These are phyloP conservation scores for Mycosphaerelloides madeirae DNA, from an alignment of 2,329 filamentous ascomycete species.

Conservation along the genomic window DNA sequence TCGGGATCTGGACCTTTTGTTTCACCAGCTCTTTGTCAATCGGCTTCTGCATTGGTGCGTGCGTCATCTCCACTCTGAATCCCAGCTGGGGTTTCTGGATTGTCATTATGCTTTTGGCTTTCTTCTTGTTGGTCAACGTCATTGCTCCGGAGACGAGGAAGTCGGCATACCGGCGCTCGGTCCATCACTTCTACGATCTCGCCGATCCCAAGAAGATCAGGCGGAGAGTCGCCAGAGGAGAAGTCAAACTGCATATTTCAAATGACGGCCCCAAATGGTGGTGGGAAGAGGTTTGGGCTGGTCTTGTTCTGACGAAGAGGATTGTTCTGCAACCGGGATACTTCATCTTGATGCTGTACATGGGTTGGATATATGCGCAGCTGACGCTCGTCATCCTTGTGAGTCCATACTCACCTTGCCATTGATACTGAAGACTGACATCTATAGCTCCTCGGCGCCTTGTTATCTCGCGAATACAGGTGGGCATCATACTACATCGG, in stretches of 20 bases:
- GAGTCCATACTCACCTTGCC: slow-evolving; percentile 23
- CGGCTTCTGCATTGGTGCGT: slow-evolving; percentile 67
- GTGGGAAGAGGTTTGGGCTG: slow-evolving; percentile 71
- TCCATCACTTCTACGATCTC: slow-evolving; percentile 56
- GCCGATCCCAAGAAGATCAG: slow-evolving; percentile 42
- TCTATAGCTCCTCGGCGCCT: slow-evolving; percentile 57
- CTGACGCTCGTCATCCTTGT: slow-evolving; percentile 68
- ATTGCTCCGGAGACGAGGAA: slow-evolving; percentile 67
- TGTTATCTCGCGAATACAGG: slow-evolving; percentile 64
- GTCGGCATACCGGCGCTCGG: slow-evolving; percentile 62
- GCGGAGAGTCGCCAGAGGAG: slow-evolving; percentile 61
- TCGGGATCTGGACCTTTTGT: slow-evolving; percentile 73
- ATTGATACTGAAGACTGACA: slow-evolving; percentile 8
- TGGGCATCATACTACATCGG: slow-evolving; percentile 63
- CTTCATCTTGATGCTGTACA: slow-evolving; percentile 65
- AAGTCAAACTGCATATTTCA: slow-evolving; percentile 70
- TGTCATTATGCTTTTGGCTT: slow-evolving; percentile 61
- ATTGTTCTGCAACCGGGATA: slow-evolving; percentile 75
- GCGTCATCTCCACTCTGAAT: slow-evolving; percentile 59
- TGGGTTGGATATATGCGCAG: slow-evolving; percentile 74
- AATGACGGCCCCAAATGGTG: slow-evolving; percentile 70
- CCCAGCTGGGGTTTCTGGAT: slow-evolving; percentile 74
- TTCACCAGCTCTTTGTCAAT: slow-evolving; percentile 66
- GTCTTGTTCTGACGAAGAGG: slow-evolving; percentile 58
- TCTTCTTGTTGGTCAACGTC: slow-evolving; percentile 64